Evolutionary conservation across 2,329 filamentous ascomycete genomes (phyloP), one percentile per base, ranked within the genome.

Genomic region (Penicillium occitanis): DNA sequence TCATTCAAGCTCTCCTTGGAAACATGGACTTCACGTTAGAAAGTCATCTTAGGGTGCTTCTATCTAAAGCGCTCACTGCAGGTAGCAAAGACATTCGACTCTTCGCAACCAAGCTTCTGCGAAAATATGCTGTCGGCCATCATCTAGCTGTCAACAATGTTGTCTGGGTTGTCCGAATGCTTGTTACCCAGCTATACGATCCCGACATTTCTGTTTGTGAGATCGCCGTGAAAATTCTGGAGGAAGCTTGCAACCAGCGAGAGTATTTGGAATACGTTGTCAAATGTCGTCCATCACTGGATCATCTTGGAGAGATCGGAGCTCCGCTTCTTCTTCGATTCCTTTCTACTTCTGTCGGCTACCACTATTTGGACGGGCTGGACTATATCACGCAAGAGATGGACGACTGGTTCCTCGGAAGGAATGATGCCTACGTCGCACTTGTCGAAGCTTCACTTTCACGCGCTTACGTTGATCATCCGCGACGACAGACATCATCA

Each of bases 321-420:
- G 95, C 96, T 17, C 95, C 96, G 0, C 83, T 99, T 25, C 85
- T 99, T 4, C 83, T 99, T 61, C 90, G 95, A 57, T 99, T 99
- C 78, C 79, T 99, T 63, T 97, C 93, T 0, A 98, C 94, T 0
- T 97, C 93, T 2, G 94, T 97, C 66, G 95, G 95, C 60, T 99
- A 99, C 74, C 93, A 98, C 77, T 99, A 99, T 77, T 85, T 99
- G 5, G 93, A 98, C 74, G 95, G 93, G 0, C 83, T 99, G 51
- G 96, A 99, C 80, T 99, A 99, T 76, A 99, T 99, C 77, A 97
- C 93, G 68, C 95, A 96, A 75, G 96, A 99, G 77, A 99, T 99
- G 95, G 95, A 99, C 71, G 96, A 99, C 79, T 99, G 95, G 95
- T 99, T 98, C 75, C 84, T 99, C 19, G 95, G 95, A 14, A 89